A percentile compares a stretch with the other conserved stretches of the same genome.
Evolutionary conservation across 2,329 filamentous ascomycete species (phyloP).

Genomic region (Colletotrichum lentis): DNA sequence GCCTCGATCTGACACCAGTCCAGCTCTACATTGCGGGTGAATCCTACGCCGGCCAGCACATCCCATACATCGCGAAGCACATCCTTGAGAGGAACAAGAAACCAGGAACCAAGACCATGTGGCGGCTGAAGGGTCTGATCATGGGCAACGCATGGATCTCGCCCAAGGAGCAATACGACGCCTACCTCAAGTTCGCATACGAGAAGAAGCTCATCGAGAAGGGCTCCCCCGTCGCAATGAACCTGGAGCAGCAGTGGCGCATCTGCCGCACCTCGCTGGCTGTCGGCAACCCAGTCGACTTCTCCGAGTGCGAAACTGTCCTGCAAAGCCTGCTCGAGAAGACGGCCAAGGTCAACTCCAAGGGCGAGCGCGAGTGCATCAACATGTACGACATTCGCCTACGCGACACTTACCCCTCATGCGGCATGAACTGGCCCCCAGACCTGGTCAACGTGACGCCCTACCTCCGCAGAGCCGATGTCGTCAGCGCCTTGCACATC

Average conservation of each 20-base stretch:
- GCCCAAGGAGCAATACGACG: constrained; percentile 85
- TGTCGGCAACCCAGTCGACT: constrained; percentile 67
- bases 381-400: constrained; percentile 99
- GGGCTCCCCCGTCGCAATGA: constrained; percentile 68
- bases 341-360: constrained; percentile 62
- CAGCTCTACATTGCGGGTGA: constrained; percentile 95
- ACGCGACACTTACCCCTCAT: constrained; percentile 79
- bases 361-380: constrained; percentile 68
- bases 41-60: constrained; percentile 96
- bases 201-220: constrained; percentile 76
- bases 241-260: constrained; percentile 73
- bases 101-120: constrained; percentile 59
- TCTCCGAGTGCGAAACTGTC: constrained; percentile 76
- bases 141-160: constrained; percentile 99
- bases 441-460: constrained; percentile 80
- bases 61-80: constrained; percentile 92
- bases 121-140: constrained; percentile 84
- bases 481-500: constrained; percentile 82
- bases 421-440: constrained; percentile 98
- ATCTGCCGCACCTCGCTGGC: constrained; percentile 72
- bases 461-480: constrained; percentile 85
- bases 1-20: neutral
- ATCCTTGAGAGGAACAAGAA: constrained; percentile 87
- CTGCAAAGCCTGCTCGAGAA: constrained; percentile 75
- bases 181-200: constrained; percentile 85